These are phyloP conservation scores for Ophiostoma sp. DNA, from an alignment of 2,329 filamentous ascomycete genomes.

Conservation along the genomic window DNA sequence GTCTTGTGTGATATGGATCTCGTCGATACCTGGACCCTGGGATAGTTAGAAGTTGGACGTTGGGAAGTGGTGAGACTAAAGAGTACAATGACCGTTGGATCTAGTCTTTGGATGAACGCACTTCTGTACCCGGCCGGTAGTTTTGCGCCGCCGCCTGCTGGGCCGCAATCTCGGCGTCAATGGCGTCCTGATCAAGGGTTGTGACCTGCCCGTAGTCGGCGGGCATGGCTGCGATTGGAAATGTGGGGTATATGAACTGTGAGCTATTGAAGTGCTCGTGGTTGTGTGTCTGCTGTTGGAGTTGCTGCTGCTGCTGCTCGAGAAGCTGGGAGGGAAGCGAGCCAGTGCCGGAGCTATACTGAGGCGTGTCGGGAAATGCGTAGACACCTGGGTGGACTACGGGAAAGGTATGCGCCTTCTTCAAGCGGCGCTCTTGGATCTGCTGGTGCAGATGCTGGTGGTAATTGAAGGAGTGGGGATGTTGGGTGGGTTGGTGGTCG, in stretches of 20 bases:
- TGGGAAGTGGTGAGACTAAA: too few relatives aligned
- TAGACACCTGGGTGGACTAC: slow-evolving; percentile 10
- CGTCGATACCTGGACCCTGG: slow-evolving; percentile 78
- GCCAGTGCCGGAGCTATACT: background rate
- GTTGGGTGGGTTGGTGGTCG: slow-evolving; percentile 18
- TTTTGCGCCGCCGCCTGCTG: slow-evolving; percentile 57
- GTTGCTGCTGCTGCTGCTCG: background rate
- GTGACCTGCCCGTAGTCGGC: background rate
- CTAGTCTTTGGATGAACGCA: slow-evolving; percentile 31
- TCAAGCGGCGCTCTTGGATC: slow-evolving; percentile 17
- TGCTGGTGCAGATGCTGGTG: slow-evolving; percentile 25
- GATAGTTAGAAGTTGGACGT: slow-evolving; percentile 23
- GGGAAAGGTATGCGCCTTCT: slow-evolving; percentile 14
- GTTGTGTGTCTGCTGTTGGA: background rate
- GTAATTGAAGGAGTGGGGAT: slow-evolving; percentile 24
- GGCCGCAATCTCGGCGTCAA: slow-evolving; percentile 45
- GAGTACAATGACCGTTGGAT: slow-evolving; percentile 42
- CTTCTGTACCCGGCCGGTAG: slow-evolving; percentile 46
- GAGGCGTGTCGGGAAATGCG: background rate
- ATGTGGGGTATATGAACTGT: background rate
- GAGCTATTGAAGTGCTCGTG: background rate
- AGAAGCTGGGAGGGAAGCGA: background rate
- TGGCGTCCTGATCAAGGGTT: slow-evolving; percentile 21
- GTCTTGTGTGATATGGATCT: slow-evolving; percentile 67
- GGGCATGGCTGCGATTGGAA: background rate